Percentiles rank a stretch among this genome's conserved stretches.
Conservation (phyloP, 805 yeast genomes). For the Zygoascus bituminiphila region DNA sequence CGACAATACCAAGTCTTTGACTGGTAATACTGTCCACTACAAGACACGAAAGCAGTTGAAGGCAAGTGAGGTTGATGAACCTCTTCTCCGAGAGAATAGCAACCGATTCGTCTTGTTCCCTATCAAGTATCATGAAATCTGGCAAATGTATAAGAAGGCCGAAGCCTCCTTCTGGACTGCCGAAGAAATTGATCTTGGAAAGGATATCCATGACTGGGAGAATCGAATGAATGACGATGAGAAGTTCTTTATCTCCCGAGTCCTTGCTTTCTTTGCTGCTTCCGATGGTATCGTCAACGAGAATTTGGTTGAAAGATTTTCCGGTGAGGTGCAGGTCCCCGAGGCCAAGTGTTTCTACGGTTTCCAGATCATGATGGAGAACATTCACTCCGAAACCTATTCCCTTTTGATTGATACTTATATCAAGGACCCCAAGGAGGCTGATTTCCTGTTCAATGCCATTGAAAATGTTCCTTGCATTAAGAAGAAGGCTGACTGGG, state of each 20-base stretch:
- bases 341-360: conserved; percentile 99
- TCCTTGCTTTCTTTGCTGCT: conserved; percentile 96
- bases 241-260: conserved; percentile 85
- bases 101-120: conserved; percentile 92
- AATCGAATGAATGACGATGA: conserved; percentile 82
- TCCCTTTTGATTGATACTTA: conserved; percentile 90
- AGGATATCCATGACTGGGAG: conserved; percentile 91
- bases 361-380: conserved; percentile 99
- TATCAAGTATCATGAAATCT: conserved; percentile 91
- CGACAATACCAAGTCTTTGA: conserved; percentile 8
- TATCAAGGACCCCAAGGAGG: conserved; percentile 92
- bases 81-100: conserved; percentile 74
- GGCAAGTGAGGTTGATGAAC: conserved; percentile 79
- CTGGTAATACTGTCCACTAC: conserved; percentile 3
- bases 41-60: conserved; percentile 41
- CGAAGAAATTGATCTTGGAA: conserved; percentile 92
- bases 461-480: conserved; percentile 94
- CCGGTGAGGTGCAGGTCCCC: conserved; percentile 93
- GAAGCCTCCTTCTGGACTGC: conserved; percentile 99
- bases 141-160: conserved; percentile 98
- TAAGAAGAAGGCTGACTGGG: conserved; percentile 98
- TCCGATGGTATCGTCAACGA: conserved; percentile 98
- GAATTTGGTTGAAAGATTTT: conserved; percentile 92
- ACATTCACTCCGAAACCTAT: conserved; percentile 96
- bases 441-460: conserved; percentile 86